Percentiles rank a stretch among this genome's conserved stretches.
Evolutionary conservation across 345 rosid genomes (phyloP).

Genomic region (Linum tenue): DNA sequence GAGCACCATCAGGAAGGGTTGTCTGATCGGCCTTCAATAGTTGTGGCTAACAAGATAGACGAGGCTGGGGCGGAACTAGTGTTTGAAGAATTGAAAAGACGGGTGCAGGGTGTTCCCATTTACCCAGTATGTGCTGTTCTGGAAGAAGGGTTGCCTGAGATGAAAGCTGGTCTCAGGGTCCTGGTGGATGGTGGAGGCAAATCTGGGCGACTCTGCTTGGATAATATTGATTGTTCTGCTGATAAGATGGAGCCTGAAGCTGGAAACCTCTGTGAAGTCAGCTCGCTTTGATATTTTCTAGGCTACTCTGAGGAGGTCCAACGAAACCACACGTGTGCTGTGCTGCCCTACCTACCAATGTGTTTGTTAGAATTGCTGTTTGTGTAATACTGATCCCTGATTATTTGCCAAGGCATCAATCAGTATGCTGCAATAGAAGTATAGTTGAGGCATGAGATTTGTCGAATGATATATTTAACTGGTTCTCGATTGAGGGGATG

Average conservation of each 20-base stretch:
- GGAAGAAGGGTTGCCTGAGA: constrained; percentile 74
- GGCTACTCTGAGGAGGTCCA: not conserved
- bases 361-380: no score
- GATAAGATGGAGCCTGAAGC: not conserved
- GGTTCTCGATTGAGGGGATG: no score
- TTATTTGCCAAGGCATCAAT: no score
- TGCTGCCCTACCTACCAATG: no score
- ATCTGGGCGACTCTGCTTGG: constrained; percentile 33
- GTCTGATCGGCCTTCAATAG: constrained; percentile 58
- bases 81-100: constrained; percentile 47
- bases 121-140: constrained; percentile 72
- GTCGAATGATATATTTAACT: no score
- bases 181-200: constrained; percentile 44
- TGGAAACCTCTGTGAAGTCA: not conserved
- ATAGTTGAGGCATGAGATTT: no score
- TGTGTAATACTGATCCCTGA: no score
- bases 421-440: no score
- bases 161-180: constrained; percentile 65
- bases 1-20: constrained; percentile 79
- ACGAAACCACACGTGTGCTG: no score
- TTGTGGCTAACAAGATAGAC: constrained; percentile 82
- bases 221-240: constrained; percentile 30
- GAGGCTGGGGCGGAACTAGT: constrained; percentile 62
- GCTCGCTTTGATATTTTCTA: not conserved
- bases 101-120: constrained; percentile 53